A percentile compares a stretch with the other conserved stretches of the same genome.
Conservation (phyloP, 305 asterid species). For the Rubia balearica region DNA sequence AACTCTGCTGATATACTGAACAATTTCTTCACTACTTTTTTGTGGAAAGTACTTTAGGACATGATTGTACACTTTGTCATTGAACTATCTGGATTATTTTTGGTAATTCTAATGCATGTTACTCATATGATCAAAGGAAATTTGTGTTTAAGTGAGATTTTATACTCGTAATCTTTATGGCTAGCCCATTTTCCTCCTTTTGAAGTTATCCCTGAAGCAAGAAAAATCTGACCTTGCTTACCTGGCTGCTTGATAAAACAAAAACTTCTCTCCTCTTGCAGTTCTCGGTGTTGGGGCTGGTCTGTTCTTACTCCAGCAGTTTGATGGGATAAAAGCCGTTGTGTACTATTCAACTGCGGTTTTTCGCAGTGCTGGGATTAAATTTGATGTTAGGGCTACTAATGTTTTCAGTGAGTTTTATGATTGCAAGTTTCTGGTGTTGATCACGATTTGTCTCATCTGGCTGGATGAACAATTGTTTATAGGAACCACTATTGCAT, state of each 20-base stretch:
- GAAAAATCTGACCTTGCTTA: too few species aligned
- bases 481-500: constrained; percentile 81
- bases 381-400: constrained; percentile 68
- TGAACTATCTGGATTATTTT: background rate
- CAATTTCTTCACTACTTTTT: background rate
- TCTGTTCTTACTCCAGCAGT: constrained; percentile 85
- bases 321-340: constrained; percentile 94
- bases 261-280: constrained; percentile 31
- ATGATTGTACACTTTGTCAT: background rate
- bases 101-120: background rate
- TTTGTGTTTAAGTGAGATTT: background rate
- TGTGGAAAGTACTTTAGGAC: background rate
- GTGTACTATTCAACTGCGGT: constrained; percentile 93
- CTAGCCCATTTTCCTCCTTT: background rate
- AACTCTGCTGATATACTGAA: background rate
- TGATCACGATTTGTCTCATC: constrained; percentile 8
- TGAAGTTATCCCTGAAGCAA: background rate
- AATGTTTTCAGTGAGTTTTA: constrained; percentile 76
- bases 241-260: too few species aligned
- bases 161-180: background rate
- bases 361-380: constrained; percentile 87
- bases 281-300: constrained; percentile 94
- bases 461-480: constrained; percentile 17
- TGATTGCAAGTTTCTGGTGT: background rate
- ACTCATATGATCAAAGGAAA: background rate